These are phyloP conservation scores for Saposhnikovia divaricata DNA, from an alignment of 129 eudicot genomes.

Conservation along the genomic window DNA sequence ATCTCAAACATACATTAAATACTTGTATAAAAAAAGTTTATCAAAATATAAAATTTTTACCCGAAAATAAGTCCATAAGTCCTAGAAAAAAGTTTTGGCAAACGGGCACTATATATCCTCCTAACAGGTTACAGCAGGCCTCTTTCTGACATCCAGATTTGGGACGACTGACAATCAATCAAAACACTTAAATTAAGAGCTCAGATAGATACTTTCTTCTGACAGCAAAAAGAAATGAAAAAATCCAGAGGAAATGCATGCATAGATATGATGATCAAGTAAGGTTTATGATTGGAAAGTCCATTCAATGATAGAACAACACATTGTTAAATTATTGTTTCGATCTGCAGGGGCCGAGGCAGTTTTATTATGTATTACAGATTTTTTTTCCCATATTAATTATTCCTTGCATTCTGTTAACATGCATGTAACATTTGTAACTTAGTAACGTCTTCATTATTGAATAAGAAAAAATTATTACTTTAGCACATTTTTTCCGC, in stretches of 20 bases:
- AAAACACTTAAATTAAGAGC: neutral
- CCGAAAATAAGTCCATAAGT: too few species aligned
- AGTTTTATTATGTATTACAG: neutral
- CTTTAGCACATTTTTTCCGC: too few species aligned
- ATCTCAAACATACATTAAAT: too few species aligned
- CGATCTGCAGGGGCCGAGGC: neutral
- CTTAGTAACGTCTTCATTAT: too few species aligned
- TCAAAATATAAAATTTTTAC: too few species aligned
- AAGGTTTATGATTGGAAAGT: conserved; percentile 9
- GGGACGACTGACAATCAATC: conserved; percentile 1
- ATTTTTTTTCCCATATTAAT: too few species aligned
- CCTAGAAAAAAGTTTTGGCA: too few species aligned
- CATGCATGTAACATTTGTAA: too few species aligned
- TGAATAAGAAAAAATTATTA: too few species aligned
- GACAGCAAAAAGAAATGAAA: neutral
- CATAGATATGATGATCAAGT: neutral
- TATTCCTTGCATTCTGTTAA: too few species aligned
- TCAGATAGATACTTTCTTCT: neutral
- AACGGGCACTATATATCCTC: neutral
- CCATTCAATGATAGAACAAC: conserved; percentile 8
- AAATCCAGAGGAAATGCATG: conserved; percentile 1
- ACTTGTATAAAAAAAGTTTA: too few species aligned
- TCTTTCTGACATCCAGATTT: neutral
- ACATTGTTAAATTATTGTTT: neutral
- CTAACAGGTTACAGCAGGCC: neutral